A percentile compares a stretch with the other conserved stretches of the same genome.
Conservation (phyloP, 345 rosid species). For the Citrus reticulata region DNA sequence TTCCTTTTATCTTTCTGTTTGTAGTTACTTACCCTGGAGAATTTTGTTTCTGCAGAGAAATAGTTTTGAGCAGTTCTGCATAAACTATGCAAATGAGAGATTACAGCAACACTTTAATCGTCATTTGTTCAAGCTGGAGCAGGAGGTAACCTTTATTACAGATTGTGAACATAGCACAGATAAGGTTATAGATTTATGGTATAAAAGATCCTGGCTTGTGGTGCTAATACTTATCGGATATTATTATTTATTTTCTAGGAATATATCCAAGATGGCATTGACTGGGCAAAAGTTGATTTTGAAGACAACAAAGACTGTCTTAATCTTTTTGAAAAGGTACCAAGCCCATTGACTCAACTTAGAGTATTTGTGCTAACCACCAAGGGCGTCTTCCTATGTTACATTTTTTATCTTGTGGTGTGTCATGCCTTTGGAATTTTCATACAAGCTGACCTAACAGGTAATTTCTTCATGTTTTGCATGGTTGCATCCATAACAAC, state of each 20-base stretch:
- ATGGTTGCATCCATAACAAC: neutral
- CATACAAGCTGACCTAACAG: neutral
- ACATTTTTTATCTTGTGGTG: neutral
- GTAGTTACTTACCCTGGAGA: conserved; percentile 13
- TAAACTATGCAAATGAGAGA: conserved; percentile 98
- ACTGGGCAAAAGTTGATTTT: conserved; percentile 96
- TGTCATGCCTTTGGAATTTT: neutral
- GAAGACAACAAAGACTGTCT: conserved; percentile 99
- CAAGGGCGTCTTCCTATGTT: neutral
- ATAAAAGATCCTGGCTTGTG: neutral
- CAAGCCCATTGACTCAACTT: neutral
- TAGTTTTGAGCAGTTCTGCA: conserved; percentile 99
- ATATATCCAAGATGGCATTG: conserved; percentile 97
- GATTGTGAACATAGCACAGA: neutral
- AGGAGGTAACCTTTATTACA: conserved; percentile 60
- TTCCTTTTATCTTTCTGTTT: conserved; percentile 4
- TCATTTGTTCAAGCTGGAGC: conserved; percentile 95
- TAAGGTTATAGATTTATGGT: neutral
- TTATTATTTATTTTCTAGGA: conserved; percentile 47
- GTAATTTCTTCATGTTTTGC: neutral
- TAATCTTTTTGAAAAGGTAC: conserved; percentile 97
- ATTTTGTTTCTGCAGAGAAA: conserved; percentile 61
- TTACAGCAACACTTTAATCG: conserved; percentile 98
- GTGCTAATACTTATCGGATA: neutral
- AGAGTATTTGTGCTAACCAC: neutral